Base-by-base conservation (phyloP, 129 eudicot genomes). In the Solidago caesia region DNA sequence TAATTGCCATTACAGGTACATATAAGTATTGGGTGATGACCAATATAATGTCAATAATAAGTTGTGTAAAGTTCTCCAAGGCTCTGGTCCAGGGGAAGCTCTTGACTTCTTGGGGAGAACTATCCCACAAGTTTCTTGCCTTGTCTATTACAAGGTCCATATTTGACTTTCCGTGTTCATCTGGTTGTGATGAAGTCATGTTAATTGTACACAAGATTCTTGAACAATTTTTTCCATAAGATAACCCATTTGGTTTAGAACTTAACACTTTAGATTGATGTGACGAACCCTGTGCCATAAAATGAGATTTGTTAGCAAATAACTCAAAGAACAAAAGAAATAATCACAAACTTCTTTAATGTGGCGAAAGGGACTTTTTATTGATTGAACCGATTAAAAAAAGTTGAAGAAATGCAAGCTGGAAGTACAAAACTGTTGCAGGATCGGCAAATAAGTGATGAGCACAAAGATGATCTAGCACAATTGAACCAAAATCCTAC, bases 41-140 rank as follows among this genome's bases (percentile, higher is more conserved):
- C 77, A 84, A 69, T 47, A 81, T 57, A 42, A 93, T 77, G 82
- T 93, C 91, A 33, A 93, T 82, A 43, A 86, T 76, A 73, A 93
- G 89, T 70, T 93, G 96, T 48, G 90, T 78, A 73, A 93, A 90
- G 76, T 85, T 84, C 27, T 86, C 94, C 66, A 83, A 64, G 60
- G 87, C 83, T 75, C 52, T 81, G 79, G 75, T 77, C 98, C 98
- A 93, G 0, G 98, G 98, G 61, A 93, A 93, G 75, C 72, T 83
- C 68, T 90, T 90, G 65, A 93, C 85, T 33, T 91, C 92, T 67
- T 79, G 76, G 14, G 98, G 98, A 77, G 87, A 82, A 82, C 45
- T 82, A 59, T 86, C 96, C 96, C 97, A 93, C 47, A 86, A 16
- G 21, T 80, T 80, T 78, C 67, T 85, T 52, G 96, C 91, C 83